Base-by-base conservation (phyloP, 345 rosid genomes). In the Syzygium grande region DNA sequence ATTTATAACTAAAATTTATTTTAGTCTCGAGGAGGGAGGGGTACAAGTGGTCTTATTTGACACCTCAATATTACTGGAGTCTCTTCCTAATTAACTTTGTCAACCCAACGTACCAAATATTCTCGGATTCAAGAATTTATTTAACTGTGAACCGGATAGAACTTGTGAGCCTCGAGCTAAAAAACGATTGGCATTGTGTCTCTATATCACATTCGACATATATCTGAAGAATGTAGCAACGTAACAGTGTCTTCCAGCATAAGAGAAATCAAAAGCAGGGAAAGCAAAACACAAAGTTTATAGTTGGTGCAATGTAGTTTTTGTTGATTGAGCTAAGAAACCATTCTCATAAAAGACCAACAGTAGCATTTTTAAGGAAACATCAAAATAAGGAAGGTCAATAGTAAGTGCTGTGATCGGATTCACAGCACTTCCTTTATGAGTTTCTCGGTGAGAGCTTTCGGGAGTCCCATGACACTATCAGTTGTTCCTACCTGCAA, bases 401-500 rank as follows among this genome's bases (percentile, higher is more conserved):
- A 53, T 9, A 84, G 30, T 51, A n/a, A 54, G 52, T 13, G 56
- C 55, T 41, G 49, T 85, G 54, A 34, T 49, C n/a, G 16, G 68
- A 79, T 34, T 85, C 92, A 91, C 25, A 94, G 90, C 41, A 93
- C 95, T 90, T 94, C 95, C 91, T 91, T 92, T 15, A 95, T 59
- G 85, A 96, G 96, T 90, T 93, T 96, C 88, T 95, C 89, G 2
- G 96, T 92, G 38, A 95, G 92, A 84, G 92, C 94, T 93, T 93
- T 96, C 2, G 99, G 95, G 51, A 97, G 97, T 90, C 98, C 98
- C 99, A 95, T 97, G 91, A 97, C 97, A 21, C 99, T 96, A 90
- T 97, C 99, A 3, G 94, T 95, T 53, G 97, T 94, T 87, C 99
- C 99, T 46, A 92, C 94, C 99, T 97, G 97, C 88, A 91, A 78